Conservation (phyloP, 257 asterid genomes). For the Solanum pennellii region DNA sequence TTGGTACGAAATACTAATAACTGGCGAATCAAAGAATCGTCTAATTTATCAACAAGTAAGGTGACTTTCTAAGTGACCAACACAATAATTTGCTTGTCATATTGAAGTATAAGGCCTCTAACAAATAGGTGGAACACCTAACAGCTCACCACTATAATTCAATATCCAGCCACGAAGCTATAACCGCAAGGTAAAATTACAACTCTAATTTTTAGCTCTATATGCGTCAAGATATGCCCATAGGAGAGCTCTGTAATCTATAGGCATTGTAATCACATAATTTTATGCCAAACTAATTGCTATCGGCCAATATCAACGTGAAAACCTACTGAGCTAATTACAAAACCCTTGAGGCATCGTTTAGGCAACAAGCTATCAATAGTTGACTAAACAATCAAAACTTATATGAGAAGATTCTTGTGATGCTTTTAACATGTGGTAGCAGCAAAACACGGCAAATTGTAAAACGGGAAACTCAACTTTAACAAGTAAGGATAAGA, state of each 20-base stretch:
- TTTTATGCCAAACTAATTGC: background rate
- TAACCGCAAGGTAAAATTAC: background rate
- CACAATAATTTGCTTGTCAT: background rate
- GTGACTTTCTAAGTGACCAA: background rate
- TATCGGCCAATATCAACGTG: background rate
- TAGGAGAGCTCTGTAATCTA: background rate
- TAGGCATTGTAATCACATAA: background rate
- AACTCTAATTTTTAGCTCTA: background rate
- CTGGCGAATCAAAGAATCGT: background rate
- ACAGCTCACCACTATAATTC: background rate
- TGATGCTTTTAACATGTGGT: background rate
- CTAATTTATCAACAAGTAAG: background rate
- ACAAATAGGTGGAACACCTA: background rate
- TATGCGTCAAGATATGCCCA: background rate
- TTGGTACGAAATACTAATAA: background rate
- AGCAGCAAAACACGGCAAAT: background rate
- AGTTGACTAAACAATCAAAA: no score
- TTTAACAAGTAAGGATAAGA: no score
- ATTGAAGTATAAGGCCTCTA: background rate
- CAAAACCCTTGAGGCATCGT: background rate
- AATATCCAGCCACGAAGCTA: background rate
- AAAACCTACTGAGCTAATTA: background rate
- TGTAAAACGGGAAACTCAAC: no score
- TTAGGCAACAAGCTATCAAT: background rate
- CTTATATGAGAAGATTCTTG: background rate